Evolutionary conservation across 2,329 filamentous ascomycete genomes (phyloP).

Genomic region (Colletotrichum melonis): DNA sequence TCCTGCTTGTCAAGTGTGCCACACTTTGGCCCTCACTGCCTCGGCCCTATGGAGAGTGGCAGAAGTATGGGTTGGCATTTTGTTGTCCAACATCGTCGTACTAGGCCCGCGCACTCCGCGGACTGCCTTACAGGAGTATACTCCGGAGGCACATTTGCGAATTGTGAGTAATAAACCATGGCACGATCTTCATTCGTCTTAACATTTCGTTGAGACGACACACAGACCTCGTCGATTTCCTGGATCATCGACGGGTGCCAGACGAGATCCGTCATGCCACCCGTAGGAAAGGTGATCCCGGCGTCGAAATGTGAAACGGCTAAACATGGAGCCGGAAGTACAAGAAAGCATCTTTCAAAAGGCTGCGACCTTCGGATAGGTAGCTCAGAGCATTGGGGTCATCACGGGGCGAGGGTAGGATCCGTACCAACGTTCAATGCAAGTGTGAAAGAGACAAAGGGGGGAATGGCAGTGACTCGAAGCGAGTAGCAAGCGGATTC

Average conservation of each 20-base stretch:
- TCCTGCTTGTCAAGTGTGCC: background rate
- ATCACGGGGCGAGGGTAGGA: background rate
- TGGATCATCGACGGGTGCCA: background rate
- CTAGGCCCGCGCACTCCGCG: background rate
- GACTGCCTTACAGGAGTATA: background rate
- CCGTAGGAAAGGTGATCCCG: background rate
- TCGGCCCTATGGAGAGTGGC: background rate
- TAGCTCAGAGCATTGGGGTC: background rate
- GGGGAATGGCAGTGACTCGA: background rate
- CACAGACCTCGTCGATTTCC: constrained; percentile 1
- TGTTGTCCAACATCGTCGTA: background rate
- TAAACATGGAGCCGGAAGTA: constrained; percentile 8
- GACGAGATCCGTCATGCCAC: background rate
- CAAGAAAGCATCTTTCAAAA: background rate
- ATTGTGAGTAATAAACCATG: background rate
- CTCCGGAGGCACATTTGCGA: background rate
- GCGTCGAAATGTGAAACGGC: constrained; percentile 16
- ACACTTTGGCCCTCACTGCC: background rate
- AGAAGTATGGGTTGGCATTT: background rate
- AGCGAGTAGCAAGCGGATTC: background rate
- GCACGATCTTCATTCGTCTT: background rate
- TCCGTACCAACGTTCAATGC: background rate
- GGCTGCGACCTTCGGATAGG: background rate
- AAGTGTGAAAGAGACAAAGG: background rate
- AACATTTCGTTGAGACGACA: constrained; percentile 15